Evolutionary conservation across 148 eudicot species (phyloP), one percentile per base, ranked within the genome.

Genomic region (Chenopodium formosanum): DNA sequence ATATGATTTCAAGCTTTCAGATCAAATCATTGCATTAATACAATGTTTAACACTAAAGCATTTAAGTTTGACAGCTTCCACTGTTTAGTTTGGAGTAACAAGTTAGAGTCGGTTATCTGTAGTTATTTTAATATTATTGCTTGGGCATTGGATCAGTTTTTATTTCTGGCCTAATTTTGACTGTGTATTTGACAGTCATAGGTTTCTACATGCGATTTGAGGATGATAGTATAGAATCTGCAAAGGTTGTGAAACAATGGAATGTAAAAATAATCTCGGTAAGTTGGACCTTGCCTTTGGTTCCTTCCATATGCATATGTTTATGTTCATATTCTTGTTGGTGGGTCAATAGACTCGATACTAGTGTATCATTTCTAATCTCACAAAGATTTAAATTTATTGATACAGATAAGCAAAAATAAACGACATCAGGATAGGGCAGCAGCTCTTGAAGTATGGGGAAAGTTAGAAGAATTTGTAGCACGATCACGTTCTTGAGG

Each of bases 381-480:
- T 53, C 17, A 9, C 50, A 65, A 37, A 34, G 19, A 73, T 40
- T 47, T 68, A 63, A 79, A 44, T 80, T 23, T 62, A 44, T 20
- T 50, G 80, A 6, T 89, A 84, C 90, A 95, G 98, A 93, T 95
- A 44, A 95, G 98, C 87, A 95, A 95, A 88, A 95, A 93, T 86
- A 95, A 95, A 77, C 79, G 98, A 25, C 98, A 95, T 78, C 98
- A 95, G 82, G 98, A 95, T 80, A 90, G 97, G 89, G 98, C 95
- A 82, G 98, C 98, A 31, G 98, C 97, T 25, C 91, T 95, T 70
- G 97, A 95, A 81, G 97, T 95, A 53, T 95, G 98, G 98, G 95
- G 92, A 72, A 91, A 84, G 81, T 85, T 95, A 71, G 98, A 94
- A 90, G 92, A 92, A 69, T 93, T 93, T 74, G 88, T 91, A 77